Evolutionary conservation across 169 alveolate genomes (phyloP).

Genomic region (Plasmodium blacklocki): DNA sequence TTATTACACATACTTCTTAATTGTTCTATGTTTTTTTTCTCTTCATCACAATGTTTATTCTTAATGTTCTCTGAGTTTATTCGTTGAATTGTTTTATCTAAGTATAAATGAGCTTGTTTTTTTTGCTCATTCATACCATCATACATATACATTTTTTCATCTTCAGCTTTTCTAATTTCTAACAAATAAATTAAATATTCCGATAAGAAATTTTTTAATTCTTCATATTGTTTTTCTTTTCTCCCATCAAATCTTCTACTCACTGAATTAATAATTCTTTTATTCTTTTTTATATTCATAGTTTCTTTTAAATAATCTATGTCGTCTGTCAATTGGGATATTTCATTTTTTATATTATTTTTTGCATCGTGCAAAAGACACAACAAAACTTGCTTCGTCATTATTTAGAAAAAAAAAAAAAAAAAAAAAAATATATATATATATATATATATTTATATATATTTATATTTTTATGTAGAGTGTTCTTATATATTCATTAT

Average conservation of each 20-base stretch:
- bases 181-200: slow-evolving; percentile 32
- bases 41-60: background rate
- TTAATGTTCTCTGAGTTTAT: background rate
- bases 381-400: slow-evolving; percentile 33
- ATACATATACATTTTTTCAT: no score
- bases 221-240: slow-evolving; percentile 22
- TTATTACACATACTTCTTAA: slow-evolving; percentile 34
- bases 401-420: slow-evolving; percentile 13
- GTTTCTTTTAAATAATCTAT: slow-evolving; percentile 20
- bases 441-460: no score
- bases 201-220: slow-evolving; percentile 36
- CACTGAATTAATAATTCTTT: background rate
- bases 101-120: background rate
- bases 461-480: background rate
- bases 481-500: background rate
- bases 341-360: slow-evolving; percentile 35
- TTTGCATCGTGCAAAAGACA: slow-evolving; percentile 55
- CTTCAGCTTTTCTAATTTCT: slow-evolving; percentile 8
- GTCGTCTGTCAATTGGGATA: slow-evolving; percentile 36
- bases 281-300: slow-evolving; percentile 13
- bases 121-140: background rate
- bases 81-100: slow-evolving; percentile 1
- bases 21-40: background rate
- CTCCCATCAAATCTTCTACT: slow-evolving; percentile 11
- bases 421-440: background rate